Base-by-base conservation (phyloP, 306 rosid species). In the Mimosa pudica region DNA sequence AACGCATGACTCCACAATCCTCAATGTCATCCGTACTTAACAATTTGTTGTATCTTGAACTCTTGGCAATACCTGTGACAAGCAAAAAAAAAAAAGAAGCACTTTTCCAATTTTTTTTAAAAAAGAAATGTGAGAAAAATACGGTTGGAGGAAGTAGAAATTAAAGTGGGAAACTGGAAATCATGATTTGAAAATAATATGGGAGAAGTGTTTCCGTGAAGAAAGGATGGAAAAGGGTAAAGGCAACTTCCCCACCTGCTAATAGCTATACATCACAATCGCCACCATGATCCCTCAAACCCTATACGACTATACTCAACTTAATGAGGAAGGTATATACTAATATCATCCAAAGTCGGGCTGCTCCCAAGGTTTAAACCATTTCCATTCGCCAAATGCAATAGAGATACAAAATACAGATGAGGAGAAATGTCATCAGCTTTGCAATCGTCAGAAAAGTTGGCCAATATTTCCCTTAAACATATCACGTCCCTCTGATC, bases 371-470 rank as follows among this genome's bases (percentile, higher is more conserved):
- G 85, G 81, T 92, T 88, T 88, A 91, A 77, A 32, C 98, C 99
- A 48, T 95, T 90, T 86, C 92, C 97, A 78, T 91, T 93, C 45
- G 99, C 99, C 79, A 95, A 81, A 90, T 95, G 98, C 81, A 95
- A 79, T 24, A 93, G 81, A 90, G 97, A 95, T 78, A 95, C 93
- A 89, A 95, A 93, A 89, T 98, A 91, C 89, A 93, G 48, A 83
- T 95, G 98, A 61, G 99, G 97, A 63, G 98, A 95, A 79, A 91
- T 90, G 77, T 95, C 98, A 35, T 83, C 97, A 32, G 97, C 98
- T 46, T 80, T 85, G 90, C 94, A 88, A 49, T 93, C 94, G 3
- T 80, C 70, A 42, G 97, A 97, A 82, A 95, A 90, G 74, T 69
- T 84, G 82, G 89, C 92, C 87, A 95, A 76, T 24, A 91, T 81